A percentile compares a stretch with the other conserved stretches of the same genome.
Conservation (phyloP, 306 rosid genomes). For the Acacia melanoxylon region DNA sequence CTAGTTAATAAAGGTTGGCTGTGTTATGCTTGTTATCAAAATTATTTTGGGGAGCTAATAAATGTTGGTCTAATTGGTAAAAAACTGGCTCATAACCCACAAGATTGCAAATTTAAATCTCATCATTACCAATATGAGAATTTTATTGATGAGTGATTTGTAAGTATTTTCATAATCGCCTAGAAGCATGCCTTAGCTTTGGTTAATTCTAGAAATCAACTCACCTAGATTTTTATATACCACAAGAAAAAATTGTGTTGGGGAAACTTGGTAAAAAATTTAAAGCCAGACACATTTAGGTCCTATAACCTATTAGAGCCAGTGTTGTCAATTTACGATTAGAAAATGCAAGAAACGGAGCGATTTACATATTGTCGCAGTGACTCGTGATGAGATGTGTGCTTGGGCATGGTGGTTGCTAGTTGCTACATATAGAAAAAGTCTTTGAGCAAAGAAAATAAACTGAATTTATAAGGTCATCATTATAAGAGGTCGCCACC, state of each 20-base stretch:
- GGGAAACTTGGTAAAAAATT: not conserved
- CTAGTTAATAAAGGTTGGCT: not conserved
- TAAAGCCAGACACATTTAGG: not conserved
- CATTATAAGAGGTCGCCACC: not conserved
- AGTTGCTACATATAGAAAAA: not conserved
- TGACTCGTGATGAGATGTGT: not conserved
- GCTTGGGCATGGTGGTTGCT: not conserved
- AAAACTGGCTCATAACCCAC: no score
- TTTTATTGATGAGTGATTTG: no score
- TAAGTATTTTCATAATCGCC: accelerated
- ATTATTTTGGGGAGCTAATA: no score
- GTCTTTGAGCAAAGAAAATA: not conserved
- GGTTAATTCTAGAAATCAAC: no score
- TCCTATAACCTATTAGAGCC: not conserved
- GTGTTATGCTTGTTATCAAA: no score
- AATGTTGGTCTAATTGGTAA: no score
- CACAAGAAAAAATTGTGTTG: not conserved
- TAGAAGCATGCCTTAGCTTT: no score
- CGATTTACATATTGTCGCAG: not conserved
- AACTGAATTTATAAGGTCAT: not conserved
- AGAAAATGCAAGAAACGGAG: not conserved
- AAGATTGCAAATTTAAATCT: no score
- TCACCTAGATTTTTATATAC: no score
- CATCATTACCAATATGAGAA: no score
- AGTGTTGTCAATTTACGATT: not conserved